A percentile compares a stretch with the other conserved stretches of the same genome.
These are phyloP conservation scores for Penicillium goetzii DNA, from an alignment of 495 filamentous ascomycete species.

Conservation along the genomic window DNA sequence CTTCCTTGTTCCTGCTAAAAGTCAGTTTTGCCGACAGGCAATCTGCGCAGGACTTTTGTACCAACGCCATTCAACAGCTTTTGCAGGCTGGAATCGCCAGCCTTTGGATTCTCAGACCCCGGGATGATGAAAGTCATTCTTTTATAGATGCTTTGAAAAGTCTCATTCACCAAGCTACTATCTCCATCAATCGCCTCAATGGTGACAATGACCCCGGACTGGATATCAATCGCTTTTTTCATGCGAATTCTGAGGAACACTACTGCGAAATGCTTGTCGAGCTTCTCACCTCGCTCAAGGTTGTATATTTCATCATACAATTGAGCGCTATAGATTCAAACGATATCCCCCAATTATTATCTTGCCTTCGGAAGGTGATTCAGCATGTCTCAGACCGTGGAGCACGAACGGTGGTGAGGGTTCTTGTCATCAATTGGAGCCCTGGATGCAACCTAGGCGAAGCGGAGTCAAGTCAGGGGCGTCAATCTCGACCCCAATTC, in stretches of 20 bases:
- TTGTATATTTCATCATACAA: neutral
- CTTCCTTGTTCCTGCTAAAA: neutral
- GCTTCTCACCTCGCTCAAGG: neutral
- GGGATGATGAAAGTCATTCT: neutral
- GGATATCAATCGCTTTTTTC: neutral
- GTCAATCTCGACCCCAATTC: neutral
- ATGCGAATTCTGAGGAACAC: neutral
- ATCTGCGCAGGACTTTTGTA: neutral
- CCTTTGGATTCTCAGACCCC: neutral
- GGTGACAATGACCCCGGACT: neutral
- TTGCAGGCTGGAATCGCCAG: neutral
- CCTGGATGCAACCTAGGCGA: neutral
- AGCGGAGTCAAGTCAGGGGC: neutral
- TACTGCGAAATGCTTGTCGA: neutral
- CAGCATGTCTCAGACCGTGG: neutral
- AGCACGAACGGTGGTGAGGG: neutral
- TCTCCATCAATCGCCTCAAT: neutral
- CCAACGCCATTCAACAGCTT: neutral
- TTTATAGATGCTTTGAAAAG: neutral
- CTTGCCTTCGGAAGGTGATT: neutral
- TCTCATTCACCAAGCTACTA: neutral
- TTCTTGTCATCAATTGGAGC: neutral
- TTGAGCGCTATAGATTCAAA: neutral
- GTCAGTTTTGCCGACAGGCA: neutral
- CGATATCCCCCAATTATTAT: neutral